Base-by-base conservation (phyloP, 2,329 filamentous ascomycete species). In the Ophiostoma piceae region DNA sequence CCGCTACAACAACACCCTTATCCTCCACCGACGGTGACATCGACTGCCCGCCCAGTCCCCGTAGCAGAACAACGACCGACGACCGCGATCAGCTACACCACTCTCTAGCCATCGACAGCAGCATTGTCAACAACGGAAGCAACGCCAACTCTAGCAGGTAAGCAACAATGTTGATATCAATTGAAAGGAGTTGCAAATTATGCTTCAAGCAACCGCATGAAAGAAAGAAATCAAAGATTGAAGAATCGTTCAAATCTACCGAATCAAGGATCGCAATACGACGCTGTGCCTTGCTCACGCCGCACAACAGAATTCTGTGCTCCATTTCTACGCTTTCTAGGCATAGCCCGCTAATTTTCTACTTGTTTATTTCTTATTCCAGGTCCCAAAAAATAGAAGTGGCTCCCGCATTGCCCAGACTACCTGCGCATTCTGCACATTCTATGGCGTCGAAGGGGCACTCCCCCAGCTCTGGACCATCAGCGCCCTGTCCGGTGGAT, bases 1-100 rank as follows among this genome's bases (percentile, higher is more conserved):
- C 64, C 3, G 67, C 68, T 6, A 29, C 69, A 12, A 26, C 69
- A 1, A 70, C 66, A 1, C 72, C 72, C 0, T 9, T 71, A 29
- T 73, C 72, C 6, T 73, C 72, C 19, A 39, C 71, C 29, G 71
- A 73, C 68, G 65, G 70, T 66, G 65, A 67, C 26, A 69, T 71
- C 19, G 62, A 39, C 35, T 26, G 62, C 62, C 32, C 35, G 5
- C 37, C 62, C 9, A 65, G 32, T 22, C 19, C 62, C 11, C 37
- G 32, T 35, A 65, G 32, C 32, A 65, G 32, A 37, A n/a, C 60
- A 16, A 43, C 37, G 29, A 8, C 35, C 32, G 35, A 66, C 62
- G 29, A 66, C 32, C 62, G n/a, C 62, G 62, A 66, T 16, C 32
- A 66, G 62, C 62, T 22, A 39, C 2, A 39, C 14, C 35, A 7